Percentiles rank a stretch among this genome's conserved stretches.
phyloP scores from a whole-genome alignment of 2,329 filamentous ascomycete genomes.

The Zymoseptoria brevis region DNA sequence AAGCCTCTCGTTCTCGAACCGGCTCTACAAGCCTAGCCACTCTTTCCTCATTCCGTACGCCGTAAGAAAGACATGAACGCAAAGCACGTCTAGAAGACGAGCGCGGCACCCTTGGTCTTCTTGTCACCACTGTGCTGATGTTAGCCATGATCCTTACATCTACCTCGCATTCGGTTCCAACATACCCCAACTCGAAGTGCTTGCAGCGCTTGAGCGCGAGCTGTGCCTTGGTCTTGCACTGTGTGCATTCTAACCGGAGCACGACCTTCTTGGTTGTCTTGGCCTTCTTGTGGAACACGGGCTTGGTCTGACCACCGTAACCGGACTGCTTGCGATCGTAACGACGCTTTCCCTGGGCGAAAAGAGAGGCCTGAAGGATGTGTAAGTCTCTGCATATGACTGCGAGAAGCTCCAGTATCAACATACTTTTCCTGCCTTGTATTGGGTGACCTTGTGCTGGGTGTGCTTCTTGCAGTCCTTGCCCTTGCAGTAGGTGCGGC shows the following conservation, averaged over 20 bases:
- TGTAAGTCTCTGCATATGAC: slow-evolving; percentile 7
- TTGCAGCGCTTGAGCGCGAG: slow-evolving; percentile 99
- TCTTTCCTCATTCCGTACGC: slow-evolving; percentile 21
- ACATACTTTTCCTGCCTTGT: slow-evolving; percentile 86
- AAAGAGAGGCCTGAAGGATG: slow-evolving; percentile 64
- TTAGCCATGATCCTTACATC: slow-evolving; percentile 22
- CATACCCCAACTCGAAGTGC: slow-evolving; percentile 99
- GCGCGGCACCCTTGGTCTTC: slow-evolving; percentile 99
- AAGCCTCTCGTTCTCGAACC: slow-evolving; percentile 9
- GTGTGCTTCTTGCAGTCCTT: slow-evolving; percentile 72
- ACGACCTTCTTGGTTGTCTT: slow-evolving; percentile 99
- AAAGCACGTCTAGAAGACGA: slow-evolving; percentile 79
- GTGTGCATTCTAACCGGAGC: slow-evolving; percentile 92
- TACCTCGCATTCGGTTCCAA: slow-evolving; percentile 22
- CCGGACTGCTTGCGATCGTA: slow-evolving; percentile 98
- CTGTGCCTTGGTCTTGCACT: slow-evolving; percentile 98
- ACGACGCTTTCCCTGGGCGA: slow-evolving; percentile 98
- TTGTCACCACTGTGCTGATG: slow-evolving; percentile 79
- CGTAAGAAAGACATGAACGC: slow-evolving; percentile 29
- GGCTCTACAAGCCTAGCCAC: slow-evolving; percentile 17
- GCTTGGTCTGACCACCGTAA: slow-evolving; percentile 99
- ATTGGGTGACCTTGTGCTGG: slow-evolving; percentile 90
- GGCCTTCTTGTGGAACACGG: slow-evolving; percentile 99
- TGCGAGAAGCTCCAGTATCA: neutral
- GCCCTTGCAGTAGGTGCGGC: slow-evolving; percentile 96